A percentile compares a stretch with the other conserved stretches of the same genome.
Evolutionary conservation across 2,329 filamentous ascomycete genomes (phyloP).

Genomic region (Ceratocystis cubensis): DNA sequence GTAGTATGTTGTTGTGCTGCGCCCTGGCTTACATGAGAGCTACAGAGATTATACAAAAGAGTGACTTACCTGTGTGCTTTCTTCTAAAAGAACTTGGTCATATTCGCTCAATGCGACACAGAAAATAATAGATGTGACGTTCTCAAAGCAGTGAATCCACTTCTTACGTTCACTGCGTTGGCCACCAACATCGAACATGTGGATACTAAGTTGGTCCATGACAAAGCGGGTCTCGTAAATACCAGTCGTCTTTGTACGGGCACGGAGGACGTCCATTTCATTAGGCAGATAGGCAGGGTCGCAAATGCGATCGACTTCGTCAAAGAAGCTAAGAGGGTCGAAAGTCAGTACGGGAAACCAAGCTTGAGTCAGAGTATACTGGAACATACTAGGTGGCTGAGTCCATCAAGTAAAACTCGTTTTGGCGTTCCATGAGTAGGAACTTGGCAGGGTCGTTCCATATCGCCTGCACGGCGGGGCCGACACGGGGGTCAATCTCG

Average conservation of each 20-base stretch:
- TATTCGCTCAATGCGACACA: constrained; percentile 97
- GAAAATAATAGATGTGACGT: constrained; percentile 98
- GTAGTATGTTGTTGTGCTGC: not conserved
- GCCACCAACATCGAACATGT: constrained; percentile 98
- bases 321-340: constrained; percentile 68
- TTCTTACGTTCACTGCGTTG: constrained; percentile 97
- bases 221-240: constrained; percentile 98
- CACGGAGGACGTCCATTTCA: constrained; percentile 88
- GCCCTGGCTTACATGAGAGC: not conserved
- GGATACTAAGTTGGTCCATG: constrained; percentile 97
- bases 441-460: constrained; percentile 83
- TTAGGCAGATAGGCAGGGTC: constrained; percentile 75
- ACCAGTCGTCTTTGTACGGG: constrained; percentile 94
- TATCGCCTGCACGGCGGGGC: constrained; percentile 68
- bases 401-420: constrained; percentile 98
- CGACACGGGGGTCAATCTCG: constrained; percentile 67
- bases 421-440: constrained; percentile 79
- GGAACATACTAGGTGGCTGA: constrained; percentile 83
- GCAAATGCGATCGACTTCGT: constrained; percentile 78
- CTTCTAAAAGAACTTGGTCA: constrained; percentile 90
- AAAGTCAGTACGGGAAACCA: not conserved
- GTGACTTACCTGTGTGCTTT: constrained; percentile 73
- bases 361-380: not conserved
- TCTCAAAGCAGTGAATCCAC: constrained; percentile 99
- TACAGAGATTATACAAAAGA: not conserved